A percentile compares a stretch with the other conserved stretches of the same genome.
Evolutionary conservation across 176 grass and related monocot species (phyloP).

Genomic region (Cenchrus americanus): DNA sequence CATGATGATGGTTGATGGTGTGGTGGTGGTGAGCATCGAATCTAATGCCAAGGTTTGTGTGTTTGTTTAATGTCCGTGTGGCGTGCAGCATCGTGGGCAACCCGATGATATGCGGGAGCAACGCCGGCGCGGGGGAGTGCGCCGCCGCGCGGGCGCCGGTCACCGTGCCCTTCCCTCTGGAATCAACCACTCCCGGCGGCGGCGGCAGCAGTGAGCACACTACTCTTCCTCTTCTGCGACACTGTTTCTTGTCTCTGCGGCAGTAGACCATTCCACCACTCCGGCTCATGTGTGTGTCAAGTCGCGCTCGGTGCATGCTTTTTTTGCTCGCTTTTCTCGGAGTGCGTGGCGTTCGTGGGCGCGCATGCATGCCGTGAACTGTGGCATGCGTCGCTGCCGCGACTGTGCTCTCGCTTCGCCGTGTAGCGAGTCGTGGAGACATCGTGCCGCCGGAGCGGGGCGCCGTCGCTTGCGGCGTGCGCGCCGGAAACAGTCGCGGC

Average conservation of each 20-base stretch:
- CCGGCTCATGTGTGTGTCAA: slow-evolving; percentile 27
- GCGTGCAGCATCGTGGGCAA: slow-evolving; percentile 87
- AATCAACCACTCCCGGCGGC: slow-evolving; percentile 61
- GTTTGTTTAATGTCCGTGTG: background rate
- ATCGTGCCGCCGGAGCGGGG: background rate
- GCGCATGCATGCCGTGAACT: background rate
- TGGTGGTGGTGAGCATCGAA: background rate
- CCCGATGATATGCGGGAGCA: slow-evolving; percentile 80
- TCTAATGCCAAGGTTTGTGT: background rate
- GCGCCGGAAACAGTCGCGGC: background rate
- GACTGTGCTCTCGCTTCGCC: background rate
- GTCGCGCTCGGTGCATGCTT: background rate
- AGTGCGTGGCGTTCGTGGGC: slow-evolving; percentile 3
- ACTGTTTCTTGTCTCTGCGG: background rate
- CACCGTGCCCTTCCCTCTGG: slow-evolving; percentile 62
- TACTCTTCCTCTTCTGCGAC: background rate
- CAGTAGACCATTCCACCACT: background rate
- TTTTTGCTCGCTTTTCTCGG: slow-evolving; percentile 25
- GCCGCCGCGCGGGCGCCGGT: slow-evolving; percentile 52
- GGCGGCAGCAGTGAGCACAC: slow-evolving; percentile 45
- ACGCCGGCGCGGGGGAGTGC: slow-evolving; percentile 55
- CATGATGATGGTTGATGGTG: background rate
- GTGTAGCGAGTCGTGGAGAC: slow-evolving; percentile 18
- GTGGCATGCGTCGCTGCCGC: background rate
- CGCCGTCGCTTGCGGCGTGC: slow-evolving; percentile 37